Base-by-base conservation (phyloP, 2,329 filamentous ascomycete species). In the Aulographum hederae region DNA sequence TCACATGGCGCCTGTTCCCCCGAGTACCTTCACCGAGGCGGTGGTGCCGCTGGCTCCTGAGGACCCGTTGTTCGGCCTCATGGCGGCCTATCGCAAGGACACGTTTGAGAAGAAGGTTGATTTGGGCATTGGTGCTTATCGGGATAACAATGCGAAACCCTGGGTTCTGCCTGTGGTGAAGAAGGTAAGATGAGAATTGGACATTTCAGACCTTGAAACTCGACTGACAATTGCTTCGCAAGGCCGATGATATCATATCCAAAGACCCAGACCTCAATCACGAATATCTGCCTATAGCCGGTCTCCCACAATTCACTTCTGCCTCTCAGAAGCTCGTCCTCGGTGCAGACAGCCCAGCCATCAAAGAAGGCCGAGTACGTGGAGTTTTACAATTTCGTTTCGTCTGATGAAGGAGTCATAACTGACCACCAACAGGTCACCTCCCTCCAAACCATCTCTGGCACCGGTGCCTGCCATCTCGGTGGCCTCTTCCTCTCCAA, bases 111-210 rank as follows among this genome's bases (percentile, higher is more conserved):
- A 80, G 56, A 98, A 98, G 62, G 78, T 98, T 42, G 89, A 98
- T 58, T 59, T 98, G 57, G 85, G 89, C 52, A 69, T 95, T 60
- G 89, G 89, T 44, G 89, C 89, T 36, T 98, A 98, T 60, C 70
- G 89, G 52, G 89, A 93, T 50, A 67, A 95, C 60, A 78, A 85
- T 51, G 86, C 84, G 38, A 95, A 95, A 63, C 89, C 89, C 3
- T 98, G 89, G 89, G 74, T 98, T 38, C 60, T 98, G 39, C 86
- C 89, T 14, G 86, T 95, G 2, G 86, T 95, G 38, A 91, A 82
- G 61, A 91, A 92, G 79, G 86, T 92, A 61, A 50, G 23, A 19
- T 30, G n/a, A n/a, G n/a, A n/a, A n/a, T n/a, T n/a, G 35, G 37
- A 44, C 47, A 33, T 47, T 40, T 14, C 28, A 10, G 16, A 13